A percentile compares a stretch with the other conserved stretches of the same genome.
Evolutionary conservation across 306 rosid species (phyloP).

Genomic region (Abrus precatorius): DNA sequence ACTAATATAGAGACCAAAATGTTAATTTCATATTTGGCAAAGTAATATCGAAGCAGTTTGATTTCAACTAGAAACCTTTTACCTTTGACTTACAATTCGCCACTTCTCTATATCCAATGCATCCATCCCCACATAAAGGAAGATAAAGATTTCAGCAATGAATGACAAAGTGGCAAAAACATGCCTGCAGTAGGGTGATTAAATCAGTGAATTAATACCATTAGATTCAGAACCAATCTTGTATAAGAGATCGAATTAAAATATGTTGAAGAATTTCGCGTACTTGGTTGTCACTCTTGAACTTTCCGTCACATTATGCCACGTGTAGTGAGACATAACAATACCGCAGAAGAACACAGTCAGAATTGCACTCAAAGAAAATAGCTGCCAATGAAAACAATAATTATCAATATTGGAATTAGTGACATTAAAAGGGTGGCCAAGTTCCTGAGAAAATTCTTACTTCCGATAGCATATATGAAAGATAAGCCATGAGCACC

Average conservation of each 20-base stretch:
- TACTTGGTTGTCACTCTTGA: slow-evolving; percentile 99
- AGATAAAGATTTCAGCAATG: slow-evolving; percentile 90
- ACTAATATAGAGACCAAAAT: slow-evolving; percentile 53
- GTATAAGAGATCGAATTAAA: slow-evolving; percentile 23
- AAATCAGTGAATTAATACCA: slow-evolving; percentile 21
- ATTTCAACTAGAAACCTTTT: slow-evolving; percentile 29
- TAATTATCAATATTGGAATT: slow-evolving; percentile 18
- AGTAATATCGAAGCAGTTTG: slow-evolving; percentile 25
- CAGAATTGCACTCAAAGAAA: slow-evolving; percentile 88
- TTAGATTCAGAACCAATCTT: background rate
- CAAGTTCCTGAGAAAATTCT: slow-evolving; percentile 42
- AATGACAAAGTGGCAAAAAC: slow-evolving; percentile 92
- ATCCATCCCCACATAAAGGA: slow-evolving; percentile 99
- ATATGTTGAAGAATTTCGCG: slow-evolving; percentile 41
- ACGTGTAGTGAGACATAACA: slow-evolving; percentile 99
- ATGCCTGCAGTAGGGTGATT: slow-evolving; percentile 68
- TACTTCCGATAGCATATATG: slow-evolving; percentile 94
- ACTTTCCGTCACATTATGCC: slow-evolving; percentile 97
- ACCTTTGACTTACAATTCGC: slow-evolving; percentile 88
- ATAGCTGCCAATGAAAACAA: slow-evolving; percentile 70
- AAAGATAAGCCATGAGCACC: slow-evolving; percentile 98
- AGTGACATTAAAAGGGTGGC: slow-evolving; percentile 4
- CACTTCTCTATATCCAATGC: slow-evolving; percentile 97
- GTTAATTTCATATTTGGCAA: slow-evolving; percentile 41
- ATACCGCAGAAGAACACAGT: slow-evolving; percentile 98